Percentiles rank a stretch among this genome's conserved stretches.
Evolutionary conservation across 345 rosid species (phyloP).

Genomic region (Boechera retrofracta): DNA sequence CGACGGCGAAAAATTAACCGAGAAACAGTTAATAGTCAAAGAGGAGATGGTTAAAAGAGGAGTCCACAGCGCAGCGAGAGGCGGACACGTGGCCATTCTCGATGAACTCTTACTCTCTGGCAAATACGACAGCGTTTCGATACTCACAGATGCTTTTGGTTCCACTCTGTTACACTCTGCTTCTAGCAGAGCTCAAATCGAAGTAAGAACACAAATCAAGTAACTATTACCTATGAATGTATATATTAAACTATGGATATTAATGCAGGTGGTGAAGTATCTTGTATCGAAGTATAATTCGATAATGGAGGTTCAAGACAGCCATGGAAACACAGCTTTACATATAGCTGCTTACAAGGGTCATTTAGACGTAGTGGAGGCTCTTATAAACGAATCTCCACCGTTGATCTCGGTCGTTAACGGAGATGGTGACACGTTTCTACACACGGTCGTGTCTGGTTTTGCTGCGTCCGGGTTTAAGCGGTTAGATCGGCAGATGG

Average conservation of each 20-base stretch:
- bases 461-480: conserved; percentile 76
- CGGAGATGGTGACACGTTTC: conserved; percentile 74
- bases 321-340: conserved; percentile 80
- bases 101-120: conserved; percentile 53
- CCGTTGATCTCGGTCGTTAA: conserved; percentile 54
- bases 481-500: conserved; percentile 72
- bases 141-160: conserved; percentile 64
- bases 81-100: conserved; percentile 80
- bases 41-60: conserved; percentile 83
- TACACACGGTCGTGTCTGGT: conserved; percentile 86
- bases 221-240: neutral
- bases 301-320: conserved; percentile 54
- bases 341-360: conserved; percentile 90
- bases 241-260: neutral
- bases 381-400: conserved; percentile 60
- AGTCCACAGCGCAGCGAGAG: conserved; percentile 86
- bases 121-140: conserved; percentile 52
- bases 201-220: conserved; percentile 51
- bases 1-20: conserved; percentile 44
- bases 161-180: conserved; percentile 83
- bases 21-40: conserved; percentile 53
- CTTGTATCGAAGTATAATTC: conserved; percentile 58
- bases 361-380: conserved; percentile 58
- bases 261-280: conserved; percentile 68
- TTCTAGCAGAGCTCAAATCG: conserved; percentile 78